Evolutionary conservation across 306 rosid species (phyloP), one percentile per base, ranked within the genome.

Genomic region (Acacia melanoxylon): DNA sequence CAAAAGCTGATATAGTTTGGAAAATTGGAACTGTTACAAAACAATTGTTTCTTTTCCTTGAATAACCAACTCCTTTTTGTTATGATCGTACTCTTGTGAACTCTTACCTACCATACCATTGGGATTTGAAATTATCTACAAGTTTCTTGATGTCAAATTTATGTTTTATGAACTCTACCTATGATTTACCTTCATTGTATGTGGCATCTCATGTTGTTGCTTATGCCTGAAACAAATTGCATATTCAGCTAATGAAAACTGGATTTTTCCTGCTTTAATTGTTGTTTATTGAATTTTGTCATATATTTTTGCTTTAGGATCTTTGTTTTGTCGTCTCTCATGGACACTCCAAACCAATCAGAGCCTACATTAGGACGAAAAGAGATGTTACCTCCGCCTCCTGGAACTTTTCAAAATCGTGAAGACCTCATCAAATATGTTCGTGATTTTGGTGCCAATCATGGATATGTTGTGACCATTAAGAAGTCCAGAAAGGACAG

Each of bases 401-500:
- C 92, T 25, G 85, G 88, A 80, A 81, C 87, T 52, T 92, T 92
- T 82, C 87, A 85, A 78, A 91, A 89, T 78, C 94, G 94, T 59
- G 97, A 92, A 85, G 92, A 90, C 27, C 97, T 92, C 80, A 88
- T 92, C 69, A 90, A 83, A 54, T 78, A 90, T 85, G 94, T 87
- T 54, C 92, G 92, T 48, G 91, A 92, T 37, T 90, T 90, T 83
- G 97, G 97, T 69, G 94, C 94, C 44, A 76, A 76, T 90, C 92
- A 92, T 78, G 94, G 97, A 79, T 92, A 92, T 81, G 92, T 90
- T 59, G 97, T 92, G 86, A 92, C 97, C 61, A 92, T 92, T 83
- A 92, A 92, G 86, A 92, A 92, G 87, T 92, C 97, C 16, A 87
- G 92, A 87, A 92, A 90, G 86, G 97, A 92, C 77, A 88, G 94